phyloP scores from a whole-genome alignment of 805 yeast genomes.

The Kodamaea restingae region DNA sequence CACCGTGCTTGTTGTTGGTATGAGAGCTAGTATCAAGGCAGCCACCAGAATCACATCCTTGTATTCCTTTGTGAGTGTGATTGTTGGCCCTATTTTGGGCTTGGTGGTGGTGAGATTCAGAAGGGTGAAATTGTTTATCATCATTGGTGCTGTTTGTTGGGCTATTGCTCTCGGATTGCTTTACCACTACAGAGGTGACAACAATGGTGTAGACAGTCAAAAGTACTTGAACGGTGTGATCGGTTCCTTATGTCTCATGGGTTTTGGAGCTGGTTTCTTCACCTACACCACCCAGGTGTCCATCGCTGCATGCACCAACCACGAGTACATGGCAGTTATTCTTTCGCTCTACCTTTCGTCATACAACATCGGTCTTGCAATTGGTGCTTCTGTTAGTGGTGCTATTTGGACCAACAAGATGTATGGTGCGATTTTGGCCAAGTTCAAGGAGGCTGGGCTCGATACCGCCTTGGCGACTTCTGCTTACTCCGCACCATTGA shows the following conservation, averaged over 20 bases:
- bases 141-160: slow-evolving; percentile 58
- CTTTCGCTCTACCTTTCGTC: slow-evolving; percentile 55
- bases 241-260: slow-evolving; percentile 60
- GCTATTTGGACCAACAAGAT: slow-evolving; percentile 67
- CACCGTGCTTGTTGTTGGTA: slow-evolving; percentile 61
- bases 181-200: slow-evolving; percentile 50
- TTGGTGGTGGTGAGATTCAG: slow-evolving; percentile 45
- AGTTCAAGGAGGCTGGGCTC: slow-evolving; percentile 21
- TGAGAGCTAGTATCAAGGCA: slow-evolving; percentile 52
- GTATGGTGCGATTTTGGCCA: slow-evolving; percentile 39
- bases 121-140: slow-evolving; percentile 54
- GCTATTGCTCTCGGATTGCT: slow-evolving; percentile 58
- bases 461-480: slow-evolving; percentile 37
- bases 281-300: slow-evolving; percentile 62
- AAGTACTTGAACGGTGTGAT: slow-evolving; percentile 49
- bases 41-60: slow-evolving; percentile 65
- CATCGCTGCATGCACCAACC: slow-evolving; percentile 54
- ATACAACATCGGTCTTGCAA: slow-evolving; percentile 59
- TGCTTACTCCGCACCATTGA: slow-evolving; percentile 53
- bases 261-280: slow-evolving; percentile 73
- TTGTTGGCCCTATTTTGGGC: slow-evolving; percentile 58
- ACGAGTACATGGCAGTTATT: slow-evolving; percentile 61
- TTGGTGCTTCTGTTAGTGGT: slow-evolving; percentile 63
- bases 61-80: slow-evolving; percentile 62
- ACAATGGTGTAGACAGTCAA: slow-evolving; percentile 25